Conservation (phyloP, 257 asterid genomes). For the Cinchona pubescens region DNA sequence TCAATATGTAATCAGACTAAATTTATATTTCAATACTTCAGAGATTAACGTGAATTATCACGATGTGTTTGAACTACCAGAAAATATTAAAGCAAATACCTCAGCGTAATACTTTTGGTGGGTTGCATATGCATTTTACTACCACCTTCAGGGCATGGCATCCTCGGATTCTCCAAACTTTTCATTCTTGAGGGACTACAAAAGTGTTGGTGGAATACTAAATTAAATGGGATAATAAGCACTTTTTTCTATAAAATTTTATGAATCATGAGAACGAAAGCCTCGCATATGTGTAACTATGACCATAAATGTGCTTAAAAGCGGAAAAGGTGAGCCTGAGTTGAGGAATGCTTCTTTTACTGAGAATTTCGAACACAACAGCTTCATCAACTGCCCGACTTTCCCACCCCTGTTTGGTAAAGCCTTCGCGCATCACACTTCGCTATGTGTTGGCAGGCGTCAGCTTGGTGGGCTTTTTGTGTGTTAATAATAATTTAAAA, state of each 20-base stretch:
- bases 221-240: not conserved
- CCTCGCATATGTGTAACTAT: constrained; percentile 52
- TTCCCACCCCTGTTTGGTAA: constrained; percentile 65
- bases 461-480: constrained; percentile 68
- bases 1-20: no score
- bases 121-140: constrained; percentile 58
- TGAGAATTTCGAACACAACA: constrained; percentile 59
- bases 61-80: no score
- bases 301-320: constrained; percentile 70
- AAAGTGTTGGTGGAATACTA: not conserved
- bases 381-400: constrained; percentile 52
- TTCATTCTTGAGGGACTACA: constrained; percentile 48
- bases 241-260: not conserved
- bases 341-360: constrained; percentile 74
- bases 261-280: not conserved
- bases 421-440: constrained; percentile 71
- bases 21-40: no score
- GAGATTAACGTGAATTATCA: no score
- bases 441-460: constrained; percentile 62
- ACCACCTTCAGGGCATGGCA: constrained; percentile 48
- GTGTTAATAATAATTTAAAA: no score
- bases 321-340: constrained; percentile 46
- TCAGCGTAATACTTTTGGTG: constrained; percentile 59
- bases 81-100: constrained; percentile 42
- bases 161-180: constrained; percentile 57